Base-by-base conservation (phyloP, 176 grass and related monocot species). In the Oropetium thomaeum region DNA sequence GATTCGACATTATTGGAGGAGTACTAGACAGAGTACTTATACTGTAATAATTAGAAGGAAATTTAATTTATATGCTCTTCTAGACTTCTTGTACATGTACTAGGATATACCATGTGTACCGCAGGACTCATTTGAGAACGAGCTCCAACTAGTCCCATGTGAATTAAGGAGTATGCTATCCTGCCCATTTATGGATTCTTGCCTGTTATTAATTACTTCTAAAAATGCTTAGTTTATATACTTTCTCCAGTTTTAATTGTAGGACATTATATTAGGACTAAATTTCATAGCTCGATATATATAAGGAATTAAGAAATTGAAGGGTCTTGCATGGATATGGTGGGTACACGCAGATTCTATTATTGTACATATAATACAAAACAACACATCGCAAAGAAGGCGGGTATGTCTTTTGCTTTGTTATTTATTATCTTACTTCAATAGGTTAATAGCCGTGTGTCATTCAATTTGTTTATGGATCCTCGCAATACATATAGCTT, bases 21-120 rank as follows among this genome's bases (percentile, higher is more conserved):
- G 58, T 35, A 25, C 58, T 77, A 48, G 38, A 77, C 55, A 31
- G 33, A 32, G 55, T 49, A 71, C 55, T 51, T 78, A 87, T 60
- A 60, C 48, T 72, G 53, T 57, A 57, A 73, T 66, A 58, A 78
- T 32, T 53, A 70, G 40, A 78, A 32, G 74, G 74, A 43, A 67
- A 44, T 52, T 57, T 66, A 55, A 45, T 64, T 49, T 61, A 76
- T 69, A 17, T 68, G 30, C 49, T 62, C 45, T 59, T 79, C 65
- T 79, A 79, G 77, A 86, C 80, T 80, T 85, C 52, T 80, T 96
- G 89, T 96, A 92, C 87, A 96, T 96, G 86, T 83, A 83, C 84
- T 86, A 79, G 62, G 82, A 38, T 72, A 83, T 81, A 84, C 75
- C 73, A 62, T 89, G 51, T 90, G 58, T 82, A 72, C 76, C 77